Evolutionary conservation across 495 filamentous ascomycete species (phyloP), one percentile per base, ranked within the genome.

Genomic region (Trichocladium uniseriatum): DNA sequence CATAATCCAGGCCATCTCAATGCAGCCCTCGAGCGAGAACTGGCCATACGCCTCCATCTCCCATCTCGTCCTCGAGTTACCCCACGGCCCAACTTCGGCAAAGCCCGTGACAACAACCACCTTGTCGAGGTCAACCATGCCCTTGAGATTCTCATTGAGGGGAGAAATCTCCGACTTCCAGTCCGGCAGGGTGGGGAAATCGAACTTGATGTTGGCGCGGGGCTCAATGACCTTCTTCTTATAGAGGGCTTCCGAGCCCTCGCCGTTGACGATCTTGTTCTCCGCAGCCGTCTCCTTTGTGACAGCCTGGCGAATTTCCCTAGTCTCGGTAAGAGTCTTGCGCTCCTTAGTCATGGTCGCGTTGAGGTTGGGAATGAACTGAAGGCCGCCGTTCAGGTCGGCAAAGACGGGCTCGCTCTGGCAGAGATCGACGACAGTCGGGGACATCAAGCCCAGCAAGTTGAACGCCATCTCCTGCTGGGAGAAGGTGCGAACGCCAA

Each of bases 1-100:
- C 92, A 97, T 99, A 62, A 99, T 87, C 92, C 92, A 99, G 27
- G 92, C 89, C 92, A 99, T 97, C 69, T 99, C 92, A 49, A 99
- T 84, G 61, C 92, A 97, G 15, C 92, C 92, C 68, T 97, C 92
- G 15, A 97, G 81, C 15, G 94, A 97, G 73, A 99, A 99, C 60
- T 94, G 76, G 57, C 92, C 92, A 56, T 89, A 79, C 10, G 94
- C 89, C 69, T 99, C 92, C 90, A 97, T 99, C 70, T 99, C 89
- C 92, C 92, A 99, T 29, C 92, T 81, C 31, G 92, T 99, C 49
- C 94, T 81, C 1, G 94, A 87, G 70, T 96, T 99, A 70, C 92
- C 92, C 94, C 92, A 97, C 1, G 92, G 92, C 14, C 94, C 90
- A 52, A 97, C 81, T 65, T 99, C 92, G 29, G 94, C 78, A 65